These are phyloP conservation scores for Solanum gracilifrons DNA, from an alignment of 257 asterid species.

Conservation along the genomic window DNA sequence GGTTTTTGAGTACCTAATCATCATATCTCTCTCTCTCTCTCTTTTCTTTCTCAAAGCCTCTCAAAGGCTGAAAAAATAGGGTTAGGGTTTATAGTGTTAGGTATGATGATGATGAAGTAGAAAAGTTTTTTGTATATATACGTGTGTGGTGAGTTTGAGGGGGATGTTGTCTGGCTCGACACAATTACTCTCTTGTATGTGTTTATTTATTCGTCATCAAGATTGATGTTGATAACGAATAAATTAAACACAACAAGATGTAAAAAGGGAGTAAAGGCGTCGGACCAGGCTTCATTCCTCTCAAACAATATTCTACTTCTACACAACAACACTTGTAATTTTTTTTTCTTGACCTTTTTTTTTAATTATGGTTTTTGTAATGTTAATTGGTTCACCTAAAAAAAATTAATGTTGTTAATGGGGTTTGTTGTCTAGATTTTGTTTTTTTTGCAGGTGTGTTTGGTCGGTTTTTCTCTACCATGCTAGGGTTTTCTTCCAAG, in stretches of 20 bases:
- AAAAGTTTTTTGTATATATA: background rate
- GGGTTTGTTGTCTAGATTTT: background rate
- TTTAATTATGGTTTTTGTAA: background rate
- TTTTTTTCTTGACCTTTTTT: no score
- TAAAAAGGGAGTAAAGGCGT: background rate
- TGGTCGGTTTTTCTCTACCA: background rate
- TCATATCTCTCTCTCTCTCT: background rate
- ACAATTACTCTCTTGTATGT: background rate
- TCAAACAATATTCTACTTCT: slow-evolving; percentile 2
- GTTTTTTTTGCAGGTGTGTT: background rate
- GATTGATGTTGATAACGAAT: background rate
- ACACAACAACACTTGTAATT: background rate
- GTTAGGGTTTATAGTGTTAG: background rate
- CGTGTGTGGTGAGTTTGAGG: slow-evolving; percentile 35
- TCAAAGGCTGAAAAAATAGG: background rate
- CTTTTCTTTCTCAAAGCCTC: background rate
- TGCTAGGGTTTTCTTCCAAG: background rate
- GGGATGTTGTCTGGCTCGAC: slow-evolving; percentile 47
- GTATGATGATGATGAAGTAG: background rate
- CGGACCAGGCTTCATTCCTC: slow-evolving; percentile 26
- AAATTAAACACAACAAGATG: background rate
- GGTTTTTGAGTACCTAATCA: slow-evolving; percentile 3
- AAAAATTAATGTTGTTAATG: background rate
- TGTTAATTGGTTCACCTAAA: background rate
- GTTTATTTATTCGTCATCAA: background rate